These are phyloP conservation scores for Endogone sp. DNA, from an alignment of 192 early-diverging fungal species.

Conservation along the genomic window DNA sequence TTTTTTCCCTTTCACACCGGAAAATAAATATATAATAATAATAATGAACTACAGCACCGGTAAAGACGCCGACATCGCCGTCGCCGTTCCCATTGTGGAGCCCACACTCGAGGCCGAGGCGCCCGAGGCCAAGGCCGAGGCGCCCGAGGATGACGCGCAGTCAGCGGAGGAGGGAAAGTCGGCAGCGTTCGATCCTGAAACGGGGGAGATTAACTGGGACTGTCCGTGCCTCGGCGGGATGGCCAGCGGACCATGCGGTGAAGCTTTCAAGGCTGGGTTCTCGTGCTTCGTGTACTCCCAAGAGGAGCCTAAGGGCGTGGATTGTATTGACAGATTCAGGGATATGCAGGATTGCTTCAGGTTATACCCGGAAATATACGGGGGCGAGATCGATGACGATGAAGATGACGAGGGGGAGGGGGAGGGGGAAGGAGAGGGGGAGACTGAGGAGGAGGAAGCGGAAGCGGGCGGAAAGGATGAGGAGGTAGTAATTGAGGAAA, in stretches of 20 bases:
- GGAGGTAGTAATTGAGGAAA: background rate
- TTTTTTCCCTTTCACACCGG: too few relatives aligned
- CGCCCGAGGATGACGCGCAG: background rate
- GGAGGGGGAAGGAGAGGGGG: conserved; percentile 31
- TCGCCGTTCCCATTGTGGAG: too few relatives aligned
- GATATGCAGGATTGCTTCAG: conserved; percentile 93
- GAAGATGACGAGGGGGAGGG: conserved; percentile 56
- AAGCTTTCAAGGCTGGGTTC: conserved; percentile 94
- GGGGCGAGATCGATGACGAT: conserved; percentile 69
- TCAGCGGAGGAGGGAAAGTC: conserved; percentile 24
- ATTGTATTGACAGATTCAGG: conserved; percentile 91
- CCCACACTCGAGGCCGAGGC: background rate
- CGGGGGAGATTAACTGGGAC: conserved; percentile 95
- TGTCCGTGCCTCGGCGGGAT: conserved; percentile 94
- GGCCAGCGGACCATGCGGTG: conserved; percentile 96
- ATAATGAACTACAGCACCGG: too few relatives aligned
- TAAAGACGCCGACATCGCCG: too few relatives aligned
- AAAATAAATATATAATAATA: too few relatives aligned
- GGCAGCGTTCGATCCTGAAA: conserved; percentile 70
- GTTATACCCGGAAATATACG: conserved; percentile 90
- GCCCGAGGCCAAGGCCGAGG: conserved; percentile 1
- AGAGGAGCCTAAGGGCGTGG: conserved; percentile 94
- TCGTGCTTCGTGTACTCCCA: conserved; percentile 95
- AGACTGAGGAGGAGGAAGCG: conserved; percentile 18
- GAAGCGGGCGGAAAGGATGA: background rate